Base-by-base conservation (phyloP, 2,329 filamentous ascomycete species). In the Pyrenochaeta sp. region DNA sequence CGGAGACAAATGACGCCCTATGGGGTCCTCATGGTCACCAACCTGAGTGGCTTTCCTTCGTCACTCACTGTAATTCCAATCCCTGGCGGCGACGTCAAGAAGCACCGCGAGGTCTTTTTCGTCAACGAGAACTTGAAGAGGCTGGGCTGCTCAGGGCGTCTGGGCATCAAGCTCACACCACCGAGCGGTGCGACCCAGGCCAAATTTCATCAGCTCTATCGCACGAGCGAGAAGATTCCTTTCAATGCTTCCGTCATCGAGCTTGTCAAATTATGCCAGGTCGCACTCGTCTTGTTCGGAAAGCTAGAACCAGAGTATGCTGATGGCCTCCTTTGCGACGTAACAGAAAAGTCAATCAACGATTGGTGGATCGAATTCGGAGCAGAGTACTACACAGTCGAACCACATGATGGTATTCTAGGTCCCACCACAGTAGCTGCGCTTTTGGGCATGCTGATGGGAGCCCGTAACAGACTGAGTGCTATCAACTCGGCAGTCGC, bases 291-390 rank as follows among this genome's bases (percentile, higher is more conserved):
- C 63, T 77, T 96, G 48, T 99, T 96, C 71, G 89, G 87, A 40
- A 90, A 92, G 67, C 77, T 97, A 5, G 86, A 89, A n/a, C 81
- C 87, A 20, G 89, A 92, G 54, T 97, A 96, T 67, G 89, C 90
- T 6, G 94, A 99, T 63, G 94, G 94, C 0, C 74, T 96, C 17
- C 81, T 99, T 3, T 99, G 94, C 68, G 94, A 99, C 73, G 80
- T 94, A 29, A 97, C 94, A 0, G 94, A 99, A 69, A 86, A 82
- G 50, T 90, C 92, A 2, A 85, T 97, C 59, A 87, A 86, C 50
- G 89, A 96, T 68, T 99, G 94, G 94, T 97, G 94, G 94, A 86
- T 89, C 1, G 90, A 96, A 61, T 87, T 96, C 47, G 94, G 94
- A 2, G 87, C 86, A 0, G 93, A 97, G 55, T 87, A 94, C 63